Percentiles rank a stretch among this genome's conserved stretches.
Evolutionary conservation across 2,329 filamentous ascomycete genomes (phyloP).

Genomic region (Coniella vitis): DNA sequence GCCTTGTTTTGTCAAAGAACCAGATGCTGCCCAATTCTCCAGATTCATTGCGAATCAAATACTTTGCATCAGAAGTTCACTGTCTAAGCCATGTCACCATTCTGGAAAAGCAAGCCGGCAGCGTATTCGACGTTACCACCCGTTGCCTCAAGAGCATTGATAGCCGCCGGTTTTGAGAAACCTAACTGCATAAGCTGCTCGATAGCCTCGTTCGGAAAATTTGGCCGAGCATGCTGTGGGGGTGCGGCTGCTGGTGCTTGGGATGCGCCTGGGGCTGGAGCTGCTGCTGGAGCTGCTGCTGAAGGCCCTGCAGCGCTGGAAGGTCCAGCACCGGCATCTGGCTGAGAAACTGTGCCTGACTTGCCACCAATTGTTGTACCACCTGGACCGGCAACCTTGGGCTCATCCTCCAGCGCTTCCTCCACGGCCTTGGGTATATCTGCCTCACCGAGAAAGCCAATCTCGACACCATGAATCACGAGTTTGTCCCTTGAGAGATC

Average conservation of each 20-base stretch:
- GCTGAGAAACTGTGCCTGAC: slow-evolving; percentile 63
- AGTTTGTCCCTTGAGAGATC: slow-evolving; percentile 80
- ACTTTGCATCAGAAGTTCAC: not conserved
- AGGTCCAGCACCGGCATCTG: slow-evolving; percentile 32
- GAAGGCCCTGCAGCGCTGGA: slow-evolving; percentile 21
- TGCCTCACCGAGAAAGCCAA: slow-evolving; percentile 84
- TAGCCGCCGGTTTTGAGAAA: slow-evolving; percentile 67
- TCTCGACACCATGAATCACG: slow-evolving; percentile 80
- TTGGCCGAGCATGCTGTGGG: slow-evolving; percentile 15
- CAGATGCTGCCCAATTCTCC: slow-evolving; percentile 5
- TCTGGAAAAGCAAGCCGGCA: slow-evolving; percentile 68
- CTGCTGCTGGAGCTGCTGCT: slow-evolving; percentile 22
- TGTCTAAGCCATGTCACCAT: slow-evolving; percentile 22
- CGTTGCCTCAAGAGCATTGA: slow-evolving; percentile 74
- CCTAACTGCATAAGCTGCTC: slow-evolving; percentile 72
- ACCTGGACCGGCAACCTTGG: slow-evolving; percentile 74
- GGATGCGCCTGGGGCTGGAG: slow-evolving; percentile 21
- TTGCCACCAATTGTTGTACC: slow-evolving; percentile 83
- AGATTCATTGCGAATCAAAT: slow-evolving; percentile 18
- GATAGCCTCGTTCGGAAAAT: slow-evolving; percentile 58
- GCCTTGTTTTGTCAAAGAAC: not conserved
- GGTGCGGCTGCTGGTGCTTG: slow-evolving; percentile 15
- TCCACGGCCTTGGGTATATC: slow-evolving; percentile 86
- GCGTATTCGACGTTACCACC: slow-evolving; percentile 83
- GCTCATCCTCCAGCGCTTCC: slow-evolving; percentile 68